Percentiles rank a stretch among this genome's conserved stretches.
Evolutionary conservation across 371 early-diverging fungal genomes (phyloP).

Genomic region (Mortierella sp.): DNA sequence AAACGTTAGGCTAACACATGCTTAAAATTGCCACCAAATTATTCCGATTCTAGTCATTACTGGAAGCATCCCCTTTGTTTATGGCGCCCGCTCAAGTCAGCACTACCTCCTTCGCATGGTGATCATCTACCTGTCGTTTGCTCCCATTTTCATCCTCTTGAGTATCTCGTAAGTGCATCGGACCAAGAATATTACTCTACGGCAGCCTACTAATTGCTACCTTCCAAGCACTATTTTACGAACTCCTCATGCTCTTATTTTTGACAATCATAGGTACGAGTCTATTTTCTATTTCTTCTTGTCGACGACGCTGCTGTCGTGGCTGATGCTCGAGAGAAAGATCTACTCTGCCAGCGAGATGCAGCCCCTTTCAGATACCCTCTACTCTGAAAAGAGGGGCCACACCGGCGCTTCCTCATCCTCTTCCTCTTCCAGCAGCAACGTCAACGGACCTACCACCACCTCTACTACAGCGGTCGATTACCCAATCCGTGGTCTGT

Average conservation of each 20-base stretch:
- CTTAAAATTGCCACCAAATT: not conserved
- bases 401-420: slow-evolving; percentile 14
- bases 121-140: slow-evolving; percentile 88
- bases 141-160: slow-evolving; percentile 88
- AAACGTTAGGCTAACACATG: not conserved
- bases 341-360: slow-evolving; percentile 60
- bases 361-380: slow-evolving; percentile 41
- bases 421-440: not conserved
- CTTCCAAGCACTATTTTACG: no score
- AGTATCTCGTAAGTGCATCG: slow-evolving; percentile 75
- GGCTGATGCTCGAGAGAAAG: slow-evolving; percentile 84
- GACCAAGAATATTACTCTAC: not conserved
- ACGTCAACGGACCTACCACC: not conserved
- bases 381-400: slow-evolving; percentile 32
- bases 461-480: slow-evolving; percentile 17
- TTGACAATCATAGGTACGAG: slow-evolving; percentile 71
- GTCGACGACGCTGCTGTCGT: slow-evolving; percentile 78
- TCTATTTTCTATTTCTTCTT: slow-evolving; percentile 89
- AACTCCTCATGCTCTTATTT: not conserved
- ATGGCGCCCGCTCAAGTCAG: slow-evolving; percentile 72
- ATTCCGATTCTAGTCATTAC: slow-evolving; percentile 62
- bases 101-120: slow-evolving; percentile 85
- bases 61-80: slow-evolving; percentile 73
- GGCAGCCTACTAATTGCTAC: no score
- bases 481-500: slow-evolving; percentile 51